phyloP scores from a whole-genome alignment of 164 flowering plant genomes.

The Liquidambar formosana region DNA sequence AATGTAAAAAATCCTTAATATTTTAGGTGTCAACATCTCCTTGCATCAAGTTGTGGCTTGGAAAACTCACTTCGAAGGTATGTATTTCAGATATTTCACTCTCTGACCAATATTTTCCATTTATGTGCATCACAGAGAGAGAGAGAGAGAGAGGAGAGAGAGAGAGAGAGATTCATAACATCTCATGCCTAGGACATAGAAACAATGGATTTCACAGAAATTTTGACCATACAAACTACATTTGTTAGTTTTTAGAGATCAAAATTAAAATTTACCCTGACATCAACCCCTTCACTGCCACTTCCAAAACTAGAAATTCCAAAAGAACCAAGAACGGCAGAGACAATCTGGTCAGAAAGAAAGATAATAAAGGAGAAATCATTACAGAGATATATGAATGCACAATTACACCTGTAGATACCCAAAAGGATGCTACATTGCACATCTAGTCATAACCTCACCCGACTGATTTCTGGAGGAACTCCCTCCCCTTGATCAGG shows the following conservation, averaged over 20 bases:
- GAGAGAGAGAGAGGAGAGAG: not conserved
- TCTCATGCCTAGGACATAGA: not conserved
- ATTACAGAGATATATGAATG: not conserved
- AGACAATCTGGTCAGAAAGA: constrained; percentile 53
- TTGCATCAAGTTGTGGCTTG: not conserved
- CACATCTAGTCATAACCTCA: constrained; percentile 25
- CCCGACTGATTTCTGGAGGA: constrained; percentile 69
- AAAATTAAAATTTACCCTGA: constrained; percentile 41
- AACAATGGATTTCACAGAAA: not conserved
- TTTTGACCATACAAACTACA: not conserved
- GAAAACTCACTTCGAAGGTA: not conserved
- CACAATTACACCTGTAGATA: not conserved
- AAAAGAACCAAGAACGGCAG: constrained; percentile 75
- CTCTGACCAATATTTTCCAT: not conserved
- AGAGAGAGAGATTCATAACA: not conserved
- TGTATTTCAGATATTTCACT: not conserved
- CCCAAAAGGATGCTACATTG: not conserved
- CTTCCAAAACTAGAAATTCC: constrained; percentile 47
- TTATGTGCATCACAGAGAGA: not conserved
- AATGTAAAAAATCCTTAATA: not conserved
- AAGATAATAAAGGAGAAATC: constrained; percentile 13
- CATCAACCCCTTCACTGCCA: constrained; percentile 46
- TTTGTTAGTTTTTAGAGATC: not conserved
- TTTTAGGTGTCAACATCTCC: not conserved
- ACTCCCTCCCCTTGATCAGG: constrained; percentile 72